A percentile compares a stretch with the other conserved stretches of the same genome.
phyloP scores from a whole-genome alignment of 192 early-diverging fungal genomes.

The Podila verticillata region DNA sequence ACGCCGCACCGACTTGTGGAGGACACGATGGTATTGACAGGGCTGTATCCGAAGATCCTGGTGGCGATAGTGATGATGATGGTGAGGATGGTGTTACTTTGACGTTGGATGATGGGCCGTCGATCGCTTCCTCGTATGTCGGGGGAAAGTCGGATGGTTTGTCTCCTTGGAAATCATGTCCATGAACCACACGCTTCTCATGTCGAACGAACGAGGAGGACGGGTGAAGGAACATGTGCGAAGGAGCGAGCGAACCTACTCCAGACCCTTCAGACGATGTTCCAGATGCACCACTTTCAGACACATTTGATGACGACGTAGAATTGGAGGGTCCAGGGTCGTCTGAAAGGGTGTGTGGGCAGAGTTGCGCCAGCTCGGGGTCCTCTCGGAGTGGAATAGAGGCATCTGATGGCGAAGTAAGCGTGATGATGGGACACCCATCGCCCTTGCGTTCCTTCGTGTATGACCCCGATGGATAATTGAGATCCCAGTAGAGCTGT shows the following conservation, averaged over 20 bases:
- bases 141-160: conserved; percentile 26
- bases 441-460: conserved; percentile 16
- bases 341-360: no score
- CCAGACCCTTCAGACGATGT: no score
- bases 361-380: no score
- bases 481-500: conserved; percentile 1
- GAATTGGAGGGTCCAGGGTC: no score
- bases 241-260: not conserved
- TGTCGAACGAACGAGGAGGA: conserved; percentile 3
- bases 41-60: no score
- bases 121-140: conserved; percentile 37
- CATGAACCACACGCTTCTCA: conserved; percentile 4
- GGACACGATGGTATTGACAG: no score
- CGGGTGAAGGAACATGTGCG: conserved; percentile 38
- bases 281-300: no score
- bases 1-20: no score
- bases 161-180: no score
- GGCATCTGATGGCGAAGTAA: conserved; percentile 40
- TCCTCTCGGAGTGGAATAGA: conserved; percentile 14
- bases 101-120: conserved; percentile 1
- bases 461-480: not conserved
- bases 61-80: no score
- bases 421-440: conserved; percentile 37
- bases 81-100: no score
- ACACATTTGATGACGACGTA: no score